Evolutionary conservation across 208 protist genomes (phyloP).

Genomic region (Wallacemonas sp.): DNA sequence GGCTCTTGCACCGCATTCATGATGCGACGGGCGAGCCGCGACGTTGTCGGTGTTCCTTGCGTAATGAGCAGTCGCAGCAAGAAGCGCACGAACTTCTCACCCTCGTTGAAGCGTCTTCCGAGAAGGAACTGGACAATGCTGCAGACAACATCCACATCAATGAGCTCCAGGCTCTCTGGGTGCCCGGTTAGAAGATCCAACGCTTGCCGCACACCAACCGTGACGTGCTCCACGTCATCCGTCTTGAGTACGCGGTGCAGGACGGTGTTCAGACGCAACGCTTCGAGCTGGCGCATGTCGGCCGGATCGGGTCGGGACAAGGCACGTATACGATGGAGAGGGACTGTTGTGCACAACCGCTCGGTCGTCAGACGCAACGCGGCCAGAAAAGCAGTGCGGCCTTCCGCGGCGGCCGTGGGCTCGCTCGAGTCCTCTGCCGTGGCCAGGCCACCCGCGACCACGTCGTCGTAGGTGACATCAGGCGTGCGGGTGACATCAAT

Average conservation of each 20-base stretch:
- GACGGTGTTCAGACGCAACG: constrained; percentile 71
- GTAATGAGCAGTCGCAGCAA: constrained; percentile 55
- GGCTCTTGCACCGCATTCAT: constrained; percentile 79
- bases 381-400: constrained; percentile 33
- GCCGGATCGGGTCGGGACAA: constrained; percentile 41
- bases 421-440: constrained; percentile 18
- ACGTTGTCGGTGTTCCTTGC: constrained; percentile 23
- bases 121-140: constrained; percentile 60
- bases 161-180: constrained; percentile 70
- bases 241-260: constrained; percentile 60
- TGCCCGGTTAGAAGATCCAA: constrained; percentile 63
- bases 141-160: constrained; percentile 71
- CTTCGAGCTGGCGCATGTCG: constrained; percentile 64
- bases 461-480: constrained; percentile 43
- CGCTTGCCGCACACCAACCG: constrained; percentile 39
- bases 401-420: constrained; percentile 13
- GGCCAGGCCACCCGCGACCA: constrained; percentile 18
- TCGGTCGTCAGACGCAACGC: constrained; percentile 43
- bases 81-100: constrained; percentile 66
- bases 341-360: constrained; percentile 51
- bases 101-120: constrained; percentile 48
- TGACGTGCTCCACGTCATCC: constrained; percentile 46
- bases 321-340: constrained; percentile 42
- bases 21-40: constrained; percentile 41
- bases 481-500: constrained; percentile 62